Evolutionary conservation across 2,329 filamentous ascomycete genomes (phyloP).

Genomic region (Trichoderma aggressivum): DNA sequence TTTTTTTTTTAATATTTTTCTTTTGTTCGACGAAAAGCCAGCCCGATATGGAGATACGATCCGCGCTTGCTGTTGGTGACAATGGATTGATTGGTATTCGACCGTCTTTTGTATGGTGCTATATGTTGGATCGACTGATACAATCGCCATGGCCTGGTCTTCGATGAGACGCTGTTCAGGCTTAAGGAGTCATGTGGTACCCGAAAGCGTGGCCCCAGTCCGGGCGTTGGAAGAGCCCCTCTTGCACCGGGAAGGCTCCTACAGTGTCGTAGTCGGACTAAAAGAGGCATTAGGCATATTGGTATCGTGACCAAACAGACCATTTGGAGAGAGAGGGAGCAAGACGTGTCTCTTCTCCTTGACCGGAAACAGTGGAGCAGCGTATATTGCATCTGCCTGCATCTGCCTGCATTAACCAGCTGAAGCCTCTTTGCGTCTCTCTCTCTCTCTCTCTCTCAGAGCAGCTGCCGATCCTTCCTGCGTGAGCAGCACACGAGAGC

Average conservation of each 20-base stretch:
- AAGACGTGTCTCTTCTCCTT: slow-evolving; percentile 4
- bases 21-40: not conserved
- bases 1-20: not conserved
- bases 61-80: not conserved
- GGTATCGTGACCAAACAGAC: slow-evolving; percentile 22
- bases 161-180: slow-evolving; percentile 17
- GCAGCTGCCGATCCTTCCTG: slow-evolving; percentile 14
- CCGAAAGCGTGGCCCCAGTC: slow-evolving; percentile 31
- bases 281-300: slow-evolving; percentile 27
- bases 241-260: slow-evolving; percentile 26
- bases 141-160: slow-evolving; percentile 13
- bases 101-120: slow-evolving; percentile 13
- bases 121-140: slow-evolving; percentile 19
- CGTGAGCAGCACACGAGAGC: slow-evolving; percentile 12
- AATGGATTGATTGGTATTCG: slow-evolving; percentile 6
- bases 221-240: slow-evolving; percentile 30
- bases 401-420: slow-evolving; percentile 8
- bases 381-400: not conserved
- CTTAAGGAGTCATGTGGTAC: slow-evolving; percentile 32
- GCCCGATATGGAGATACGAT: not conserved
- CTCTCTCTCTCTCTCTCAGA: not conserved
- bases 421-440: not conserved
- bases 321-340: slow-evolving; percentile 11
- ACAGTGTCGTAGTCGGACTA: slow-evolving; percentile 27
- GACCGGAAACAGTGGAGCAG: slow-evolving; percentile 13